Conservation (phyloP, 1,284 basidiomycete species). For the Tylopilus sp. region DNA sequence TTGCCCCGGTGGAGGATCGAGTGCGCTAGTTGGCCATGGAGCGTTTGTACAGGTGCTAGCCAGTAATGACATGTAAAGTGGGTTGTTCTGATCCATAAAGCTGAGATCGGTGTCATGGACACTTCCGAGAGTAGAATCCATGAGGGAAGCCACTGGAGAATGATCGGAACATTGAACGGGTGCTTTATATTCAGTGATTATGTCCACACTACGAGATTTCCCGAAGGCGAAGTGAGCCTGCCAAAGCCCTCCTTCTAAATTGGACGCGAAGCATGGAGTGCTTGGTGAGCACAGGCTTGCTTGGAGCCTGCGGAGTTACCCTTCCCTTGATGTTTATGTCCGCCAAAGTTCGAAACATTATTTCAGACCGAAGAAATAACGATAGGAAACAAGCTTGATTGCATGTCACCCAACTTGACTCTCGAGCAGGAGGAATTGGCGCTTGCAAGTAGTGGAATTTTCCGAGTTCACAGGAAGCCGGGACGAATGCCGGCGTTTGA, state of each 20-base stretch:
- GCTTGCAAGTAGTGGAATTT: too few relatives aligned
- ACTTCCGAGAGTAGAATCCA: not conserved
- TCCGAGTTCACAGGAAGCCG: not conserved
- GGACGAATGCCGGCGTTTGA: not conserved
- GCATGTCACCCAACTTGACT: too few relatives aligned
- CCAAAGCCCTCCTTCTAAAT: conserved; percentile 4
- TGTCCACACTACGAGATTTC: not conserved
- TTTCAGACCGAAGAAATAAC: too few relatives aligned
- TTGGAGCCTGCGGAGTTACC: too few relatives aligned
- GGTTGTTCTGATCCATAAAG: not conserved
- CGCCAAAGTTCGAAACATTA: too few relatives aligned
- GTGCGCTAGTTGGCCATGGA: not conserved
- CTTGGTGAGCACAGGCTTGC: too few relatives aligned
- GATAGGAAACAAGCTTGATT: too few relatives aligned
- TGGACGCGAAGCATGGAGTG: too few relatives aligned
- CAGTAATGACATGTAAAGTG: not conserved
- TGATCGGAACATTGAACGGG: too few relatives aligned
- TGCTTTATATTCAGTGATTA: conserved; percentile 1
- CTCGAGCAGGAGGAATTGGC: too few relatives aligned
- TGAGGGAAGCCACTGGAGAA: not conserved
- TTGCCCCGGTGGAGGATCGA: not conserved
- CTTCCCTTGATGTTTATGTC: too few relatives aligned
- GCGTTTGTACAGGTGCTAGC: not conserved
- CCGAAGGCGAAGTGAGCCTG: not conserved
- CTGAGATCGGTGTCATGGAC: not conserved